Evolutionary conservation across 352 stramenopile genomes (phyloP), one percentile per base, ranked within the genome.

Genomic region (Aphanomyces stellatus): DNA sequence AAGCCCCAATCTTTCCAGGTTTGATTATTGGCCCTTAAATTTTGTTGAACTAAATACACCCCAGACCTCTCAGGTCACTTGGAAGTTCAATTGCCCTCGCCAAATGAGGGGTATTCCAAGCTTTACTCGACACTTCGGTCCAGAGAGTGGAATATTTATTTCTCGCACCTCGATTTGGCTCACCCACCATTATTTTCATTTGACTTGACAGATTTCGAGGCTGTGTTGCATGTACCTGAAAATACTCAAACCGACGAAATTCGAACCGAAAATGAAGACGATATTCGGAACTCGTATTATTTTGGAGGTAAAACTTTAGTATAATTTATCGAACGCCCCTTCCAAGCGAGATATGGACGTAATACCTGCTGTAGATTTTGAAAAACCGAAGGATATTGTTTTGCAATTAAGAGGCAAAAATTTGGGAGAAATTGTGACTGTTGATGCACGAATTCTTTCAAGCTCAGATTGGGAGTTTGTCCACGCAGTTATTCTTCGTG

Each of bases 61-160:
- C n/a, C n/a, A 46, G 37, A 46, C n/a, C n/a, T 11, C n/a, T 46
- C 56, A 4, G 56, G 11, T 22, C 7, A 59, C 10, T 11, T 67
- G 22, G 37, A 67, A 25, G 19, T 67, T 41, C 59, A 66, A 59
- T 35, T 66, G 41, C 59, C 59, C 4, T 46, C n/a, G 24, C 60
- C 60, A 13, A 67, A 67, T 19, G 37, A 46, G 37, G 56, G 56
- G 17, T 64, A 53, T 13, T 22, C 37, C n/a, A 22, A 28, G 22
- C 56, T 64, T 25, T 15, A 24, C n/a, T 64, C 10, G 8, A 30
- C 25, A 19, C 30, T 64, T 24, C 30, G 5, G 6, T 24, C 24
- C 56, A 6, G 30, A 17, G 25, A n/a, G n/a, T 53, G 53, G 11
- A 53, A 35, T 22, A n/a, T 67, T 15, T 67, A 51, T 19, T 43